Conservation (phyloP, 108 stramenopile genomes). For the Cylindrotheca fusiformis region DNA sequence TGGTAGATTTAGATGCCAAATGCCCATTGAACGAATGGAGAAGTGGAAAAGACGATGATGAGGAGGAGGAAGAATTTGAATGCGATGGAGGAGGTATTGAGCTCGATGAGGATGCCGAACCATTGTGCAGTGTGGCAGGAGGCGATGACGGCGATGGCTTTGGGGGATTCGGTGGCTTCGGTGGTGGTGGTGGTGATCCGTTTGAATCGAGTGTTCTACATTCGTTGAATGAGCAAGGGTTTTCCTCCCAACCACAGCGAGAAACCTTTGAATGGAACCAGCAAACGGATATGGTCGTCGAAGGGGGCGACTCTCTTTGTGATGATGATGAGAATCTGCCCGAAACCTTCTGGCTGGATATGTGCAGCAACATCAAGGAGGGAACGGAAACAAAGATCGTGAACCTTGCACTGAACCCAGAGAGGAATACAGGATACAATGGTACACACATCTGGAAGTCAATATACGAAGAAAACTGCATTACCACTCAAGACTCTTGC, state of each 20-base stretch:
- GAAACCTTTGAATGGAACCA: slow-evolving; percentile 75
- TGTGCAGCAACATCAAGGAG: slow-evolving; percentile 65
- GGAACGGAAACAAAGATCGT: slow-evolving; percentile 72
- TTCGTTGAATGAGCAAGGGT: slow-evolving; percentile 27
- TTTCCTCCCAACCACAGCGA: slow-evolving; percentile 47
- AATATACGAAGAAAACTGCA: slow-evolving; percentile 93
- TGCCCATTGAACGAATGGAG: slow-evolving; percentile 67
- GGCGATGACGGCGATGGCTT: slow-evolving; percentile 19
- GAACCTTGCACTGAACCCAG: slow-evolving; percentile 86
- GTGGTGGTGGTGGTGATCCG: background rate
- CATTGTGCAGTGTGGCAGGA: slow-evolving; percentile 62
- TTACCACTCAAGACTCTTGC: slow-evolving; percentile 59
- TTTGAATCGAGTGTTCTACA: slow-evolving; percentile 29
- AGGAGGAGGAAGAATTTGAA: slow-evolving; percentile 71
- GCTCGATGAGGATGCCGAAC: slow-evolving; percentile 72
- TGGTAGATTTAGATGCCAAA: slow-evolving; percentile 72
- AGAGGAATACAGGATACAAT: slow-evolving; percentile 95
- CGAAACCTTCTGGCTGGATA: slow-evolving; percentile 86
- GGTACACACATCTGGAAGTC: slow-evolving; percentile 90
- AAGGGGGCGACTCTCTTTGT: slow-evolving; percentile 42
- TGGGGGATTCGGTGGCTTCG: slow-evolving; percentile 5
- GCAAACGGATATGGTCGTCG: slow-evolving; percentile 60
- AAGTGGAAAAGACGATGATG: slow-evolving; percentile 16
- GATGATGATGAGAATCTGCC: slow-evolving; percentile 55
- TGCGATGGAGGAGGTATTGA: slow-evolving; percentile 49